phyloP scores from a whole-genome alignment of 352 stramenopile genomes.

The Phytophthora uliginosa region DNA sequence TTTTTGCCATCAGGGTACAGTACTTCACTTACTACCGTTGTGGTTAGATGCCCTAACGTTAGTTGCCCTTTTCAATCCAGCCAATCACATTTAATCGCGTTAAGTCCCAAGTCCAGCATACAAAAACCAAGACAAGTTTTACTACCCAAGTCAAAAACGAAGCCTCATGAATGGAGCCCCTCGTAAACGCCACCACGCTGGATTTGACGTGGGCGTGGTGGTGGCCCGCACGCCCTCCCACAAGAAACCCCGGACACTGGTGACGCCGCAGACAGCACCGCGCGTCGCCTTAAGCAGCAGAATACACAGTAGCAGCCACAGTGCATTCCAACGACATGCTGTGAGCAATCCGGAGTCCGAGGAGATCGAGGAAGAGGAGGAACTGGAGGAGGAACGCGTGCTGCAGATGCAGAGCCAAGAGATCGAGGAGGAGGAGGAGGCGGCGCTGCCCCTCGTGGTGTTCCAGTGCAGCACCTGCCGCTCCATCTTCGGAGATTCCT shows the following conservation, averaged over 20 bases:
- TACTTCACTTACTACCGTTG: too few species aligned
- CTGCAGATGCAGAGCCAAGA: constrained; percentile 25
- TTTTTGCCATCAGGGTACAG: constrained; percentile 3
- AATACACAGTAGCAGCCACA: constrained; percentile 7
- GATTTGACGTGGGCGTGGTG: constrained; percentile 24
- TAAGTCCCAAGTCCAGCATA: constrained; percentile 13
- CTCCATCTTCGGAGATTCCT: constrained; percentile 88
- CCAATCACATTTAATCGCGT: constrained; percentile 30
- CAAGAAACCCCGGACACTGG: constrained; percentile 40
- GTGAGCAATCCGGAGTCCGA: constrained; percentile 41
- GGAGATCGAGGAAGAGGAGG: constrained; percentile 48
- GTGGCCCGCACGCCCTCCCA: constrained; percentile 34
- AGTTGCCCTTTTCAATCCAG: constrained; percentile 3
- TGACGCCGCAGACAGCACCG: constrained; percentile 25
- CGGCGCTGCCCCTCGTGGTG: constrained; percentile 75
- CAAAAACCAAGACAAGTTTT: constrained; percentile 8
- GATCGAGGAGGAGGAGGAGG: constrained; percentile 49
- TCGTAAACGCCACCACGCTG: constrained; percentile 55
- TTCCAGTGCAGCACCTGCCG: constrained; percentile 89
- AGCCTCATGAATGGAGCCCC: constrained; percentile 52
- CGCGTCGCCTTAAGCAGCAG: constrained; percentile 12
- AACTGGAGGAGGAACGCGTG: constrained; percentile 21
- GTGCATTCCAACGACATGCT: constrained; percentile 16
- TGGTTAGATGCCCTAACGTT: neutral
- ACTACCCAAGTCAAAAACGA: neutral